Base-by-base conservation (phyloP, 2,329 filamentous ascomycete genomes). In the Metarhizium robertsii region DNA sequence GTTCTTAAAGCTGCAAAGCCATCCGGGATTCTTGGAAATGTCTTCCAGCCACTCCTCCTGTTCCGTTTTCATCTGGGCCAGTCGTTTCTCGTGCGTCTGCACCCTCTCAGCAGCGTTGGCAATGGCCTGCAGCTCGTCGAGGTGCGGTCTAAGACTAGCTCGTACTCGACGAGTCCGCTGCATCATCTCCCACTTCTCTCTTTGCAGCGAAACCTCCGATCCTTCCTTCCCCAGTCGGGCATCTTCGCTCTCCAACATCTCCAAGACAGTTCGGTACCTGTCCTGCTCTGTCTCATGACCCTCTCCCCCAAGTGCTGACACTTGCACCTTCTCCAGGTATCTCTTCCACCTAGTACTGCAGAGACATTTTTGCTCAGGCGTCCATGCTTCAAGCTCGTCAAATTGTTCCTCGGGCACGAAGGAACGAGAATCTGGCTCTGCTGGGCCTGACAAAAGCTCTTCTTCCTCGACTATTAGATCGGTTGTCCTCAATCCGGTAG, bases 181-280 rank as follows among this genome's bases (percentile, higher is more conserved):
- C n/a, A 20, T 45, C 51, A 16, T 16, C n/a, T 3, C 14, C 40
- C 51, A 42, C 36, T 29, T 43, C 48, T 36, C 2, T 16, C n/a
- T 8, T 13, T 43, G 34, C n/a, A 38, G 20, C 2, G 14, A 16
- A 2, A 53, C 25, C 8, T 49, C 34, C 32, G 20, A n/a, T 10
- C 42, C 14, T 16, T 55, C 42, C 14, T 14, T 2, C 2, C 20
- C 16, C 13, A 43, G 32, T 8, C 11, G 16, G 4, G 11, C 0
- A 11, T 55, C 43, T 2, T 52, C 40, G n/a, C 34, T 38, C 11
- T 30, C 36, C 14, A 59, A 48, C 13, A 30, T 7, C 13, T 46
- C 7, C 16, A 55, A 36, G 13, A 59, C 53, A 8, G 45, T 2
- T 6, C 34, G 30, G 18, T 59, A 59, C 36, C 18, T 55, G 4